Conservation (phyloP, 768 basidiomycete genomes). For the Tricholoma sp. region DNA sequence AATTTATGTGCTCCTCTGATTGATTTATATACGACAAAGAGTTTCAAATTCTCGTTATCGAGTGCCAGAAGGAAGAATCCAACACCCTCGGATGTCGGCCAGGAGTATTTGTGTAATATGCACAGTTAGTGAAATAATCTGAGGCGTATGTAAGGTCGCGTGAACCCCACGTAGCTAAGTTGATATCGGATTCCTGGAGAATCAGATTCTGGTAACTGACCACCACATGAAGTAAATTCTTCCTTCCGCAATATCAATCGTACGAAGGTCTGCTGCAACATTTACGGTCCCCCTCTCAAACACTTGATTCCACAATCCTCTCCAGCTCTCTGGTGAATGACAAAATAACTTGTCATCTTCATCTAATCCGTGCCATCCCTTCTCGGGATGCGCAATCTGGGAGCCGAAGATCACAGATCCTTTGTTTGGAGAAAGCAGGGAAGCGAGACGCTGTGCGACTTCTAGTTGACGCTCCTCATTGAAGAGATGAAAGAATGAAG, state of each 20-base stretch:
- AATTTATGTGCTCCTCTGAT: too few species aligned
- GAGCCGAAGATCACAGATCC: conserved; percentile 44
- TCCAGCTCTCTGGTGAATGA: conserved; percentile 33
- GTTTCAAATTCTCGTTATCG: too few species aligned
- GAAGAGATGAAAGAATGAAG: conserved; percentile 53
- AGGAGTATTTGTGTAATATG: too few species aligned
- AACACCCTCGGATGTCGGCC: too few species aligned
- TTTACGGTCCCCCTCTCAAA: conserved; percentile 29
- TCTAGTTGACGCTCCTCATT: conserved; percentile 30
- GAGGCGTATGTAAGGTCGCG: too few species aligned
- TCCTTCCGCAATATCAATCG: conserved; percentile 9
- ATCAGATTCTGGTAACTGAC: not conserved
- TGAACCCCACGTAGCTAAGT: too few species aligned
- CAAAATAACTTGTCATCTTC: conserved; percentile 22
- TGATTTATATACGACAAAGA: too few species aligned
- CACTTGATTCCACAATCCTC: conserved; percentile 29
- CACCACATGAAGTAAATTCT: not conserved
- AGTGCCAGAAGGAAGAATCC: too few species aligned
- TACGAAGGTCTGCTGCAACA: conserved; percentile 20
- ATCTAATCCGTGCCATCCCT: conserved; percentile 18
- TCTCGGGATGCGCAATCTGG: conserved; percentile 29
- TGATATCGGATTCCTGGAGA: not conserved
- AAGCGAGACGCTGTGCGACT: conserved; percentile 37
- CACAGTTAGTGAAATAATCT: too few species aligned
- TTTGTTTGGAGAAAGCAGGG: conserved; percentile 35